Conservation (phyloP, 164 flowering plant genomes). For the Kingdonia uniflora region DNA sequence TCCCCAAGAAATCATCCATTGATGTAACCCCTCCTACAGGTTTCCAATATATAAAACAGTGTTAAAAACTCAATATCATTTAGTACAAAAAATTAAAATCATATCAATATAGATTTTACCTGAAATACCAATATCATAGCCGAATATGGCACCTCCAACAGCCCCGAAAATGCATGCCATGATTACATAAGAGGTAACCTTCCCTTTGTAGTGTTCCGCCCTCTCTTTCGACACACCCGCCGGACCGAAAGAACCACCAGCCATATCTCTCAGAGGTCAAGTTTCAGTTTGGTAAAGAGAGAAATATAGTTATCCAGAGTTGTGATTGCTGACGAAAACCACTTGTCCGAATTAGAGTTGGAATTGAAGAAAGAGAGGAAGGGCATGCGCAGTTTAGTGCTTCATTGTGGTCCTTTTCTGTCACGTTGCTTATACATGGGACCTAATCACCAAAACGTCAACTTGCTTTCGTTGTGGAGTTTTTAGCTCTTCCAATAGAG, state of each 20-base stretch:
- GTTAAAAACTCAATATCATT: not conserved
- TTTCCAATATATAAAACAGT: constrained; percentile 2
- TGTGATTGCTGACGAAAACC: no score
- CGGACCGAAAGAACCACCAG: constrained; percentile 28
- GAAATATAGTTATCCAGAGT: no score
- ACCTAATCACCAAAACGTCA: no score
- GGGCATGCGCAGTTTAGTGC: no score
- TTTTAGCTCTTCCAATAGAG: no score
- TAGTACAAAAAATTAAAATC: not conserved
- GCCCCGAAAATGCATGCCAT: constrained; percentile 26
- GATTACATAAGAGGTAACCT: constrained; percentile 24
- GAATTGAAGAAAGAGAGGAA: no score
- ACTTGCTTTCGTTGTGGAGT: no score
- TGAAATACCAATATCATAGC: constrained; percentile 34
- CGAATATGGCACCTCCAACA: constrained; percentile 27
- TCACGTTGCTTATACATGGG: no score
- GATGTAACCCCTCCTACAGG: constrained; percentile 77
- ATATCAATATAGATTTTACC: constrained; percentile 9
- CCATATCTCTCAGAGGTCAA: constrained; percentile 21
- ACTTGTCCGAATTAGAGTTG: no score
- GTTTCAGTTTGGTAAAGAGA: no score
- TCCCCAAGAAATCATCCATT: constrained; percentile 71
- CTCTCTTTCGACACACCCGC: constrained; percentile 33
- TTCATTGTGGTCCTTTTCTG: no score
- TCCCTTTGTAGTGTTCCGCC: constrained; percentile 25